Base-by-base conservation (phyloP, 75 land plant species). In the Pinus albicaulis region DNA sequence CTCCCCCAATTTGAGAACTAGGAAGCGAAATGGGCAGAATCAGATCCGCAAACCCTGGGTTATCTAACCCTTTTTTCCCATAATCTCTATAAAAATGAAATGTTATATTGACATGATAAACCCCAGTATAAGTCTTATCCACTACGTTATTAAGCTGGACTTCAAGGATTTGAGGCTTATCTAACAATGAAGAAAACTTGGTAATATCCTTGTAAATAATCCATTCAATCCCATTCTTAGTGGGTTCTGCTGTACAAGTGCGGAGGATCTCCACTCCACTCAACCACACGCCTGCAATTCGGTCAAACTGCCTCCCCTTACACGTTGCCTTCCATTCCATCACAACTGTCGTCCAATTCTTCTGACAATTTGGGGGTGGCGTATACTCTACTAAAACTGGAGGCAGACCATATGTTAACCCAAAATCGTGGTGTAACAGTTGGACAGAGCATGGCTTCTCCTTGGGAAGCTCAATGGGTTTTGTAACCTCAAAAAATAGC, bases 361-460 rank as follows among this genome's bases (percentile, higher is more conserved):
- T 44, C 13, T 80, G 71, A 81, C 87, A 90, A 23, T 77, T 22
- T 20, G 82, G 28, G 17, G 90, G 92, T 26, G 90, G 92, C 24
- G 48, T 77, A 77, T 92, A 90, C 28, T 62, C 12, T 5, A 78
- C 87, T 12, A 57, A 63, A 17, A 86, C 88, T 5, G 92, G 95
- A 52, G 92, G 85, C 31, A 74, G 55, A 1, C 85, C 85, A 56
- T 78, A 77, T 53, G 90, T 90, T 79, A 25, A 78, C 72, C 80
- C 90, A 73, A 92, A 92, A 63, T 85, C 86, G 57, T 90, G 88
- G 22, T 79, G 84, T 34, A 92, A 75, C 28, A 92, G 25, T 12
- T 48, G 64, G 62, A 74, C 24, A 10, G 90, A 85, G 55, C 86
- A 89, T 48, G 91, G 91, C 5, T 64, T 77, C 26, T 83, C 79